Evolutionary conservation across 305 asterid species (phyloP), one percentile per base, ranked within the genome.

Genomic region (Ilex paraguariensis): DNA sequence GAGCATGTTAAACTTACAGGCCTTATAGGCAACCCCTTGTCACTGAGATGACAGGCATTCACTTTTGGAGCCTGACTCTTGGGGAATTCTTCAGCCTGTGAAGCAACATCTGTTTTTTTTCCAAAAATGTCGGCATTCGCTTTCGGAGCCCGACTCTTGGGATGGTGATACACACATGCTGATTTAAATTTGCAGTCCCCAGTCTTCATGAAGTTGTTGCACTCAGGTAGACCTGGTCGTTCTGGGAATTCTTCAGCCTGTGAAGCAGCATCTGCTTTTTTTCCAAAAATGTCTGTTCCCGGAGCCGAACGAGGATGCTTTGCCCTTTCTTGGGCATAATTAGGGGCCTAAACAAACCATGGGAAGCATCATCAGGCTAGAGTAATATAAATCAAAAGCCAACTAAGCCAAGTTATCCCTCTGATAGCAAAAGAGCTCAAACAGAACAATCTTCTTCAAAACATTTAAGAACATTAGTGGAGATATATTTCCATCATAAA

Each of bases 21-120:
- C 73, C 85, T 71, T 56, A 80, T 45, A 57, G 85, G 85, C 63
- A 80, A 72, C 69, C 82, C 85, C 50, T 70, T 80, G 60, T 76
- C 82, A 63, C 66, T 76, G 39, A 76, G 74, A 28, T 56, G 55
- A 33, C 59, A 64, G 54, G 31, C 51, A 39, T 39, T 21, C 28
- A 1, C 28, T 21, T 21, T 21, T 2, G 1, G 28, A 21, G 28
- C 28, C 28, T 21, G 28, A 21, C 28, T 21, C 28, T 21, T 21
- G 28, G 84, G 84, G 63, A 64, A 75, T 56, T 75, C 75, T 7
- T 70, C 70, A 61, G 55, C 66, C 21, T 60, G 54, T 58, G 28
- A 12, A 58, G 57, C 5, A 33, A 63, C 9, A 17, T 46, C 52
- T 40, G 54, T 39, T 55, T 57, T 31, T 17, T 59, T 64, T 33